phyloP scores from a whole-genome alignment of 768 basidiomycete genomes.

The Tulasnella sp. region DNA sequence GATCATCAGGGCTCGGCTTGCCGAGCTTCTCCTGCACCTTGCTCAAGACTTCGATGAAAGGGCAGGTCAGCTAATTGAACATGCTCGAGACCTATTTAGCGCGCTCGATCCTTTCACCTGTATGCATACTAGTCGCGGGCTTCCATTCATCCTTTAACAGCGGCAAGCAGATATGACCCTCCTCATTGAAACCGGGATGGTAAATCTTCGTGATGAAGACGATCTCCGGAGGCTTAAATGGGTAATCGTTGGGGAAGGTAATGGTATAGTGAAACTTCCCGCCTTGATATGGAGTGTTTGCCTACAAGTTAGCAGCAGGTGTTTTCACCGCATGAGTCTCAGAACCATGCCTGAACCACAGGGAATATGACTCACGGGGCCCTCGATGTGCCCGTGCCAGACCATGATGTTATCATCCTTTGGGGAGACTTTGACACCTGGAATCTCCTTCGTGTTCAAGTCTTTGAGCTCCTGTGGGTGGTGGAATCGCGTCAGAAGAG shows the following conservation, averaged over 20 bases:
- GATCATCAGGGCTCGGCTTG: conserved; percentile 80
- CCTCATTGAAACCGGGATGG: conserved; percentile 84
- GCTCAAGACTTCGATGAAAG: conserved; percentile 43
- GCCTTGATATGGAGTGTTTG: conserved; percentile 70
- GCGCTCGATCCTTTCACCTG: conserved; percentile 36
- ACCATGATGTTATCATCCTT: conserved; percentile 61
- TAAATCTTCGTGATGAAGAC: conserved; percentile 79
- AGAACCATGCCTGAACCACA: background rate
- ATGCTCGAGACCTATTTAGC: background rate
- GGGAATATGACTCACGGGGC: conserved; percentile 39
- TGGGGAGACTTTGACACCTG: conserved; percentile 40
- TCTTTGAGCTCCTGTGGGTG: conserved; percentile 6
- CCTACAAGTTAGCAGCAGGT: conserved; percentile 28
- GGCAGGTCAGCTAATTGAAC: background rate
- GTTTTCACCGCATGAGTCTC: conserved; percentile 3
- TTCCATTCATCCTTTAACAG: conserved; percentile 89
- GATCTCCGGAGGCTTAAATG: conserved; percentile 77
- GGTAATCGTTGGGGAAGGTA: conserved; percentile 65
- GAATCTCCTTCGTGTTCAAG: background rate
- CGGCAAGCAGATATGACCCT: conserved; percentile 75
- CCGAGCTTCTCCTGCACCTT: conserved; percentile 78
- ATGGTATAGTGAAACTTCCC: conserved; percentile 70
- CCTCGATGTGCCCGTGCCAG: conserved; percentile 71
- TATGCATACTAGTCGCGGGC: conserved; percentile 60
- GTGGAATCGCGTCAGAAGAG: conserved; percentile 41